These are phyloP conservation scores for Saccharomycopsis crataegensis DNA, from an alignment of 1,139 yeast species.

Conservation along the genomic window DNA sequence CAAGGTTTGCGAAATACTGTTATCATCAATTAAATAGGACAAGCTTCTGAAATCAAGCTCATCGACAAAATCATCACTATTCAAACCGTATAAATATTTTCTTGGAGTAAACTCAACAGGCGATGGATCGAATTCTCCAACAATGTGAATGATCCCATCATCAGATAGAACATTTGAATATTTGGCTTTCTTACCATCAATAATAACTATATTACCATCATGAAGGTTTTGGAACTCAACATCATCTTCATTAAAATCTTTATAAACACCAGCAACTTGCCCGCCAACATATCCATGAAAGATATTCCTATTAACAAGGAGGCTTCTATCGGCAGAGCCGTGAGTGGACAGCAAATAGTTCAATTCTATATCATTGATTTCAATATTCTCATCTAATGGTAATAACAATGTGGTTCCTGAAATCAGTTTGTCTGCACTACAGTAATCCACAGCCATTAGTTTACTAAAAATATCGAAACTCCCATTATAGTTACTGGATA, in stretches of 20 bases:
- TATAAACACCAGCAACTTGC: slow-evolving; percentile 23
- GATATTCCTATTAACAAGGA: slow-evolving; percentile 32
- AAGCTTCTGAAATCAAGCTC: slow-evolving; percentile 65
- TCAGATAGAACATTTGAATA: slow-evolving; percentile 40
- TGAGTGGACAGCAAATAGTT: slow-evolving; percentile 35
- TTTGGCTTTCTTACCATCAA: slow-evolving; percentile 28
- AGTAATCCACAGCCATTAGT: background rate
- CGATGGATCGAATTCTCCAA: slow-evolving; percentile 30
- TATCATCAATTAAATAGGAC: slow-evolving; percentile 48
- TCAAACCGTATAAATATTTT: slow-evolving; percentile 66
- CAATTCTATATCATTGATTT: slow-evolving; percentile 38
- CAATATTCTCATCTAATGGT: slow-evolving; percentile 38
- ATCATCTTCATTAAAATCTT: slow-evolving; percentile 25
- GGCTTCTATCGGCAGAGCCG: slow-evolving; percentile 32
- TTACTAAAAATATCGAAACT: slow-evolving; percentile 1
- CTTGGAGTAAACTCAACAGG: slow-evolving; percentile 50
- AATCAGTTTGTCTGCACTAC: background rate
- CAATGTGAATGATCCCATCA: slow-evolving; percentile 59
- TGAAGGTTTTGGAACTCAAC: slow-evolving; percentile 26
- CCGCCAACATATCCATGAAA: slow-evolving; percentile 33
- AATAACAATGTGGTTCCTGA: slow-evolving; percentile 32
- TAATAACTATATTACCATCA: slow-evolving; percentile 28
- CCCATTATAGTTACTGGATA: background rate
- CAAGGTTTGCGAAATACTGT: slow-evolving; percentile 45
- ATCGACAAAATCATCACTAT: slow-evolving; percentile 57